Base-by-base conservation (phyloP, 352 stramenopile genomes). In the Phytopythium mirpurense region DNA sequence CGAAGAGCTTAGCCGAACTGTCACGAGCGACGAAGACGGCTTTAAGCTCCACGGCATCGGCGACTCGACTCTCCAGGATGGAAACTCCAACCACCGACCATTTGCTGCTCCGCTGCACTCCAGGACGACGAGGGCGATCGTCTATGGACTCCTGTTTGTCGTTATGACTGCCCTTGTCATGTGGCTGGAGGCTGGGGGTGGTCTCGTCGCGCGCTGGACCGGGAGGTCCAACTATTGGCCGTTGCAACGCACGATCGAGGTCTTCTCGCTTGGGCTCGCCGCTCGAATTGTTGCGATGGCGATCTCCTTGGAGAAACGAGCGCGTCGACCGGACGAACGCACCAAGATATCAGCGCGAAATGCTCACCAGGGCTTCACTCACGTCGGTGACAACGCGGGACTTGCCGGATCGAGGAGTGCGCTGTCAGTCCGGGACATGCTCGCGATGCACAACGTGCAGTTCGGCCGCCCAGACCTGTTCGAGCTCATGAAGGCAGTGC, bases 161-260 rank as follows among this genome's bases (percentile, higher is more conserved):
- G 31, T 14, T 7, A 52, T 52, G 19, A 38, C 32, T 14, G 21
- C 27, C 5, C 16, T 55, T 9, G 14, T 50, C n/a, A 19, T 52
- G 16, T 59, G 26, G 27, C 27, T 59, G 14, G 44, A 51, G 19
- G 27, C 23, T 18, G 53, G 34, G 16, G 53, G 34, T 3, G 47
- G 32, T 7, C 12, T 45, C 12, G n/a, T 59, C 15, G 21, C 36
- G 15, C 18, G 47, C 9, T 43, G 47, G 32, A 35, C 53, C 11
- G 26, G n/a, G 19, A n/a, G 27, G 14, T 44, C 41, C 31, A 43
- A 24, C 8, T 51, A 37, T 15, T 59, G 53, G 53, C 53, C 53
- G 8, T 21, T 59, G 1, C 42, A 59, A 21, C 36, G 44, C 27
- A 12, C 36, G 0, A 29, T 52, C 31, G 53, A 53, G 18, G 32